A percentile compares a stretch with the other conserved stretches of the same genome.
phyloP scores from a whole-genome alignment of 805 yeast genomes.

The Debaryomyces maramus region DNA sequence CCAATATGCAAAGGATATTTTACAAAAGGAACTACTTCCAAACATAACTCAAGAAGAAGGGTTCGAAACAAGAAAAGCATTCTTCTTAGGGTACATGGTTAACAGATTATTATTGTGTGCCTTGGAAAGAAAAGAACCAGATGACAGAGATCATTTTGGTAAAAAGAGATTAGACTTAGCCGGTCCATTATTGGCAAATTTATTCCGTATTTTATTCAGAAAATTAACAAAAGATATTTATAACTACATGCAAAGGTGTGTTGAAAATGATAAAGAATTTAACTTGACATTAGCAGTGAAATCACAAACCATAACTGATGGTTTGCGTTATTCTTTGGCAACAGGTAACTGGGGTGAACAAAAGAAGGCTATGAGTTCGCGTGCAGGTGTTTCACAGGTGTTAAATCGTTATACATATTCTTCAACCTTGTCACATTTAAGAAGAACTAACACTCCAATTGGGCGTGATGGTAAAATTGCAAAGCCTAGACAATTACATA shows the following conservation, averaged over 20 bases:
- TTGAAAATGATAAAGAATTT: slow-evolving; percentile 96
- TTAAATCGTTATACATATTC: slow-evolving; percentile 96
- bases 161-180: slow-evolving; percentile 97
- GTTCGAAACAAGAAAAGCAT: slow-evolving; percentile 94
- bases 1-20: slow-evolving; percentile 94
- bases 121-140: slow-evolving; percentile 94
- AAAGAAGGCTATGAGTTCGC: slow-evolving; percentile 96
- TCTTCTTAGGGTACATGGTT: slow-evolving; percentile 96
- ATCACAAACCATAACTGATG: slow-evolving; percentile 95
- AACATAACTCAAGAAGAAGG: slow-evolving; percentile 98
- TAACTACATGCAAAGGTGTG: slow-evolving; percentile 98
- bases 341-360: slow-evolving; percentile 99
- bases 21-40: slow-evolving; percentile 94
- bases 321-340: slow-evolving; percentile 94
- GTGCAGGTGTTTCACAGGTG: slow-evolving; percentile 99
- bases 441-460: slow-evolving; percentile 98
- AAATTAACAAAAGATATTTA: slow-evolving; percentile 95
- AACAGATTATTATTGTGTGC: slow-evolving; percentile 94
- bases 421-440: slow-evolving; percentile 96
- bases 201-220: slow-evolving; percentile 91
- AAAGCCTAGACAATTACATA: slow-evolving; percentile 97
- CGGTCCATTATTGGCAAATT: slow-evolving; percentile 93
- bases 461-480: slow-evolving; percentile 99
- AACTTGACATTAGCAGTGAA: slow-evolving; percentile 95
- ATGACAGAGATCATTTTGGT: slow-evolving; percentile 99